These are phyloP conservation scores for Thielaviopsis musarum DNA, from an alignment of 2,329 filamentous ascomycete genomes.

Conservation along the genomic window DNA sequence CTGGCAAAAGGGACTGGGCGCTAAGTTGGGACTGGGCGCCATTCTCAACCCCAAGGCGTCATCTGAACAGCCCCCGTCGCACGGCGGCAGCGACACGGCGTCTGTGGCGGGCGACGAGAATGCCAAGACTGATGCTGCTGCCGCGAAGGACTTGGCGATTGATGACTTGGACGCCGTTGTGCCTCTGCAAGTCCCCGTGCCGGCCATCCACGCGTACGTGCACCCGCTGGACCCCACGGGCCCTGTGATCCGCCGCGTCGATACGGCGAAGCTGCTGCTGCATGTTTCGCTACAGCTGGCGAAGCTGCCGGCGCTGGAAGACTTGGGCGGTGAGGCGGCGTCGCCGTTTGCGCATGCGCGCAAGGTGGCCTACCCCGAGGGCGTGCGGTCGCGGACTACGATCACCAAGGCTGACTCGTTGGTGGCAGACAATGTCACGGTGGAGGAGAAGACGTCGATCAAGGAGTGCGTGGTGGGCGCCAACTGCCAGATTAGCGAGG, in stretches of 20 bases:
- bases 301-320: slow-evolving; percentile 58
- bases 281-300: slow-evolving; percentile 72
- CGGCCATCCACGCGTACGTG: slow-evolving; percentile 67
- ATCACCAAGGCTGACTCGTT: slow-evolving; percentile 70
- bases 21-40: slow-evolving; percentile 45
- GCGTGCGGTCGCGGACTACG: slow-evolving; percentile 63
- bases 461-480: slow-evolving; percentile 82
- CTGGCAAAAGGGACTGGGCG: slow-evolving; percentile 69
- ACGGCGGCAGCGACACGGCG: slow-evolving; percentile 8
- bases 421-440: slow-evolving; percentile 72
- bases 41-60: slow-evolving; percentile 11
- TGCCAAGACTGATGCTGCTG: neutral
- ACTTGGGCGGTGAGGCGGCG: slow-evolving; percentile 35
- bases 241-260: slow-evolving; percentile 69
- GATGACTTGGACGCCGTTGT: slow-evolving; percentile 13
- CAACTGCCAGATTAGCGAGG: slow-evolving; percentile 70
- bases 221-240: slow-evolving; percentile 40
- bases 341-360: slow-evolving; percentile 62
- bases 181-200: slow-evolving; percentile 27
- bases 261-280: slow-evolving; percentile 69
- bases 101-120: neutral
- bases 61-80: slow-evolving; percentile 3
- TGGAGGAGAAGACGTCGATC: slow-evolving; percentile 80
- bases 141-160: slow-evolving; percentile 1
- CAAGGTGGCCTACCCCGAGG: slow-evolving; percentile 72